Conservation (phyloP, 768 basidiomycete genomes). For the Naganishia friedmannii region DNA sequence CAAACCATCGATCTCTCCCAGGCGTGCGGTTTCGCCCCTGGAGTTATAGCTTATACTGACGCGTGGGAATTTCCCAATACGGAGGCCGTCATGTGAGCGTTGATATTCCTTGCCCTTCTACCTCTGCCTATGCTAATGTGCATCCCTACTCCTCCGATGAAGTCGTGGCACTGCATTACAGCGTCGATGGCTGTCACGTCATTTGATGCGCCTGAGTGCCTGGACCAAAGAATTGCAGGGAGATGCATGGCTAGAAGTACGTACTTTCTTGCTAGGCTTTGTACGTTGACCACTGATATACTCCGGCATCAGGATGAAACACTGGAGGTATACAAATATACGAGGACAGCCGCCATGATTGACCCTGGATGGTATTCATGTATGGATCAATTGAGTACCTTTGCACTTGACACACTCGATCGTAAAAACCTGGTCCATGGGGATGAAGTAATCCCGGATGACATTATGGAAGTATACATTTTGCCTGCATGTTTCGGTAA, state of each 20-base stretch:
- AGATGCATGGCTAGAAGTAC: slow-evolving; percentile 39
- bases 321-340: slow-evolving; percentile 40
- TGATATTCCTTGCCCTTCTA: not conserved
- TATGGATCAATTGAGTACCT: slow-evolving; percentile 2
- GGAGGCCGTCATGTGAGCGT: slow-evolving; percentile 8
- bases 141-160: not conserved
- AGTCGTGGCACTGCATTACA: slow-evolving; percentile 8
- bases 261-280: slow-evolving; percentile 3
- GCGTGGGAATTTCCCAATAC: slow-evolving; percentile 24
- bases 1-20: slow-evolving; percentile 36
- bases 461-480: slow-evolving; percentile 30
- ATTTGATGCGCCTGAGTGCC: slow-evolving; percentile 40
- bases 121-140: not conserved
- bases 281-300: not conserved
- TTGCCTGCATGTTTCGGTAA: slow-evolving; percentile 48
- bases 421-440: slow-evolving; percentile 35
- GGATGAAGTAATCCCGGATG: not conserved
- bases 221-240: slow-evolving; percentile 44
- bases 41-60: not conserved
- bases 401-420: slow-evolving; percentile 41
- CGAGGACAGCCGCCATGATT: slow-evolving; percentile 39
- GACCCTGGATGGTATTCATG: slow-evolving; percentile 41
- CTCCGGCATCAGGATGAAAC: slow-evolving; percentile 36
- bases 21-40: slow-evolving; percentile 31
- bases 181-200: slow-evolving; percentile 35